Percentiles rank a stretch among this genome's conserved stretches.
phyloP scores from a whole-genome alignment of 2,329 filamentous ascomycete species.

The Penicillium palitans region DNA sequence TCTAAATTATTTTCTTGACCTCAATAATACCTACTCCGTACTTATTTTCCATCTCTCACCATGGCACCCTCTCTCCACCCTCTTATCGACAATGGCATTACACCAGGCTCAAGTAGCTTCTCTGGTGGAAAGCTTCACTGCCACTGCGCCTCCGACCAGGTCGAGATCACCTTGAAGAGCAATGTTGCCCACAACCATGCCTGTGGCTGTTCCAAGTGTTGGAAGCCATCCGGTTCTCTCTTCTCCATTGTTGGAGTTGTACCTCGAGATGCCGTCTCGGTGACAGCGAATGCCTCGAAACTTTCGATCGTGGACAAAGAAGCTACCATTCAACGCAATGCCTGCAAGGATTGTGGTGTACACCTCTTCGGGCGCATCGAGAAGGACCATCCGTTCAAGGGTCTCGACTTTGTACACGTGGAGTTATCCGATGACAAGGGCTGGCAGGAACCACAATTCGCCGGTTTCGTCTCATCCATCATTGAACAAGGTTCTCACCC shows the following conservation, averaged over 20 bases:
- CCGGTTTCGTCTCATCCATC: constrained; percentile 66
- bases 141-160: constrained; percentile 57
- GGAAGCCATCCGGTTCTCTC: constrained; percentile 64
- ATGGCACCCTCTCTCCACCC: constrained; percentile 57
- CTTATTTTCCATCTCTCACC: constrained; percentile 9
- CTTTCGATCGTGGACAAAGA: constrained; percentile 56
- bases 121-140: constrained; percentile 63
- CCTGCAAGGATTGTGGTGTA: constrained; percentile 61
- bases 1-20: neutral
- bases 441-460: constrained; percentile 73
- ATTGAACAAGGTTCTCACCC: constrained; percentile 68
- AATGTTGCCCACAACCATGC: constrained; percentile 69
- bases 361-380: constrained; percentile 67
- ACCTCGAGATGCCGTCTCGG: constrained; percentile 54
- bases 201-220: constrained; percentile 72
- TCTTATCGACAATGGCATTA: constrained; percentile 61
- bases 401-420: constrained; percentile 67
- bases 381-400: constrained; percentile 65
- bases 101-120: constrained; percentile 56
- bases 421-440: constrained; percentile 61
- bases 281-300: constrained; percentile 61
- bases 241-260: constrained; percentile 66
- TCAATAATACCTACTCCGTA: neutral
- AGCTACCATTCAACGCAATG: constrained; percentile 62
- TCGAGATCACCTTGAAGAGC: constrained; percentile 58